A percentile compares a stretch with the other conserved stretches of the same genome.
Evolutionary conservation across 106 monocot species (phyloP).

Genomic region (Dioscorea alata): DNA sequence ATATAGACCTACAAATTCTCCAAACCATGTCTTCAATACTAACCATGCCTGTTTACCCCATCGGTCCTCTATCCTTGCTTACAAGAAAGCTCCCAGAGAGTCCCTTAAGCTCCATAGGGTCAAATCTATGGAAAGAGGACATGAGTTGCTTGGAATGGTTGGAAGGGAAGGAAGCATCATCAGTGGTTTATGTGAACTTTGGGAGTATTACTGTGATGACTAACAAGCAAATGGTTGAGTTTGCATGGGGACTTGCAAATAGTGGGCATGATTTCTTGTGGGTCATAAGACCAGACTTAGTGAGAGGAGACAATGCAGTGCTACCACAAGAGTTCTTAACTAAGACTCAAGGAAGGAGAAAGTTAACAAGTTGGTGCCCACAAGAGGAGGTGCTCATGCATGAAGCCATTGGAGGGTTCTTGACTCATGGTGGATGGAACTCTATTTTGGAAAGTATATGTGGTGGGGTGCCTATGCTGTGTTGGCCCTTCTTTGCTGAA

Average conservation of each 20-base stretch:
- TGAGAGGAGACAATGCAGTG: slow-evolving; percentile 10
- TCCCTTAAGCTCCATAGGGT: neutral
- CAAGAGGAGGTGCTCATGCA: slow-evolving; percentile 14
- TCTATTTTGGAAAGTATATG: slow-evolving; percentile 6
- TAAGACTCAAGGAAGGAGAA: neutral
- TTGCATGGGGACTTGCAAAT: slow-evolving; percentile 17
- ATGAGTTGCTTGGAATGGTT: neutral
- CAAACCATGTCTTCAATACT: too few relatives aligned
- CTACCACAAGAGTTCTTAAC: slow-evolving; percentile 6
- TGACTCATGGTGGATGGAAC: too few relatives aligned
- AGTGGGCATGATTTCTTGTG: slow-evolving; percentile 8
- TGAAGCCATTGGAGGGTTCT: slow-evolving; percentile 2
- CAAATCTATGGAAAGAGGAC: neutral
- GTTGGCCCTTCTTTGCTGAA: slow-evolving; percentile 14
- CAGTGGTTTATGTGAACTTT: slow-evolving; percentile 14
- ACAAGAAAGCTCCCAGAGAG: too few relatives aligned
- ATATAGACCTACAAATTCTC: too few relatives aligned
- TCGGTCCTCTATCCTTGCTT: too few relatives aligned
- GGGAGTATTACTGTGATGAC: neutral
- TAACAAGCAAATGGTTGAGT: slow-evolving; percentile 9
- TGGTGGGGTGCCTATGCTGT: slow-evolving; percentile 30
- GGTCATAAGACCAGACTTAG: slow-evolving; percentile 11
- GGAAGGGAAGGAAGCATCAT: too few relatives aligned
- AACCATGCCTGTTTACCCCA: too few relatives aligned
- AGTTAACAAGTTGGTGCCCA: slow-evolving; percentile 10